Evolutionary conservation across 164 flowering plant species (phyloP).

Genomic region (Vitis rotundifolia): DNA sequence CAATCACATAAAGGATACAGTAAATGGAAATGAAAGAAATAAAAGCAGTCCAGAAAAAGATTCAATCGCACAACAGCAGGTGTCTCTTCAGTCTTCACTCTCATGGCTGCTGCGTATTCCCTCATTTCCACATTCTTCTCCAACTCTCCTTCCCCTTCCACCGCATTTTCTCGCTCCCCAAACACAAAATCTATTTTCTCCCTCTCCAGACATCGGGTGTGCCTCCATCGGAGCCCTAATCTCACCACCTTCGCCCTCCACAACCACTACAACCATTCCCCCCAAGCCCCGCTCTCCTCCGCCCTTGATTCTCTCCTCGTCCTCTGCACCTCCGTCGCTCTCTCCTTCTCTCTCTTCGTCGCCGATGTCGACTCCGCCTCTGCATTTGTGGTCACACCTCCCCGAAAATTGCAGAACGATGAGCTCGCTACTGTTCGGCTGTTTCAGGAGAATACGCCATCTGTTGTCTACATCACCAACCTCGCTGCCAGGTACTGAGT

Average conservation of each 20-base stretch:
- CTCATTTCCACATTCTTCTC: constrained; percentile 28
- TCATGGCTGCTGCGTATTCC: constrained; percentile 26
- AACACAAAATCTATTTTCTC: constrained; percentile 10
- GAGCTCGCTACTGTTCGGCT: constrained; percentile 95
- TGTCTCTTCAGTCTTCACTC: too few species aligned
- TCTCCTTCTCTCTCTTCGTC: constrained; percentile 58
- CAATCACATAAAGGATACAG: too few species aligned
- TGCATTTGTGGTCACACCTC: constrained; percentile 72
- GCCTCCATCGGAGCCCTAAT: constrained; percentile 3
- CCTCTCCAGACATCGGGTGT: constrained; percentile 15
- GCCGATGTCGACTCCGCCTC: constrained; percentile 62
- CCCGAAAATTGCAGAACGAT: constrained; percentile 84
- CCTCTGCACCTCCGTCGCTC: constrained; percentile 61
- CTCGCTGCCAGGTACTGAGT: constrained; percentile 68
- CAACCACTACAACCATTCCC: not conserved
- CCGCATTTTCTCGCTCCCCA: constrained; percentile 21
- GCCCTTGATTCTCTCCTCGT: constrained; percentile 50
- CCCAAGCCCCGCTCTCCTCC: constrained; percentile 13
- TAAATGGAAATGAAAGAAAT: too few species aligned
- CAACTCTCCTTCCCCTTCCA: constrained; percentile 16
- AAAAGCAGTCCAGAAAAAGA: too few species aligned
- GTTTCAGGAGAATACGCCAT: constrained; percentile 92
- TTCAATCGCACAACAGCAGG: too few species aligned
- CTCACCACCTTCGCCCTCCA: constrained; percentile 10
- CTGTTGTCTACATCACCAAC: constrained; percentile 97